Percentiles rank a stretch among this genome's conserved stretches.
These are phyloP conservation scores for Ogataea hybrid DNA, from an alignment of 1,139 yeast genomes.

Conservation along the genomic window DNA sequence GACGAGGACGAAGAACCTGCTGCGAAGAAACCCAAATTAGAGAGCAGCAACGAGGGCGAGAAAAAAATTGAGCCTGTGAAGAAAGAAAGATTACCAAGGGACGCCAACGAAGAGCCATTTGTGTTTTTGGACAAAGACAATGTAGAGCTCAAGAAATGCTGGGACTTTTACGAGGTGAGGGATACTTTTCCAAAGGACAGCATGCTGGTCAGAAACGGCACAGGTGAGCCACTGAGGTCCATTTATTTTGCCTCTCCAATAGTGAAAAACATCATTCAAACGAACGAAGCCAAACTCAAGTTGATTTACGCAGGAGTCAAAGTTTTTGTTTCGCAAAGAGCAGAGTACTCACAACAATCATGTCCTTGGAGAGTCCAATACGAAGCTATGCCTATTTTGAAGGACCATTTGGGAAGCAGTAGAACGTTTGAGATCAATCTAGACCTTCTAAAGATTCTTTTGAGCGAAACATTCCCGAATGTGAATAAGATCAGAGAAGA, in stretches of 20 bases:
- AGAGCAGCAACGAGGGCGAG: slow-evolving; percentile 1
- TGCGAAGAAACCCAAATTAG: slow-evolving; percentile 30
- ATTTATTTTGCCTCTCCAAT: slow-evolving; percentile 85
- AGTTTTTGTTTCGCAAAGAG: slow-evolving; percentile 86
- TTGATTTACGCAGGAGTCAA: slow-evolving; percentile 91
- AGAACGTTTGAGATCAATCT: slow-evolving; percentile 58
- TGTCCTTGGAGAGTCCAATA: slow-evolving; percentile 92
- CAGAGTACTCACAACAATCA: slow-evolving; percentile 57
- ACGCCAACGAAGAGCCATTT: slow-evolving; percentile 94
- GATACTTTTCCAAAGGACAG: slow-evolving; percentile 61
- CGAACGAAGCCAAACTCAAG: slow-evolving; percentile 76
- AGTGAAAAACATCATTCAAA: slow-evolving; percentile 62
- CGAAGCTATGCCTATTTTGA: slow-evolving; percentile 72
- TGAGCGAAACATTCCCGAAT: slow-evolving; percentile 81
- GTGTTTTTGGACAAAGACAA: slow-evolving; percentile 69
- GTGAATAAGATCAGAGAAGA: slow-evolving; percentile 50
- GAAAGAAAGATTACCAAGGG: slow-evolving; percentile 79
- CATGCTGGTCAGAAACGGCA: slow-evolving; percentile 87
- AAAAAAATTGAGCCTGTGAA: slow-evolving; percentile 32
- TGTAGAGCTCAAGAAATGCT: slow-evolving; percentile 67
- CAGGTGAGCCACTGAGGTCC: slow-evolving; percentile 92
- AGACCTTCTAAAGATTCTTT: slow-evolving; percentile 60
- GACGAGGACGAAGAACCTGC: slow-evolving; percentile 31
- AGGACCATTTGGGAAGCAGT: slow-evolving; percentile 51
- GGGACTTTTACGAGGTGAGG: slow-evolving; percentile 80